Conservation (phyloP, 306 rosid species). For the Nissolia schottii region DNA sequence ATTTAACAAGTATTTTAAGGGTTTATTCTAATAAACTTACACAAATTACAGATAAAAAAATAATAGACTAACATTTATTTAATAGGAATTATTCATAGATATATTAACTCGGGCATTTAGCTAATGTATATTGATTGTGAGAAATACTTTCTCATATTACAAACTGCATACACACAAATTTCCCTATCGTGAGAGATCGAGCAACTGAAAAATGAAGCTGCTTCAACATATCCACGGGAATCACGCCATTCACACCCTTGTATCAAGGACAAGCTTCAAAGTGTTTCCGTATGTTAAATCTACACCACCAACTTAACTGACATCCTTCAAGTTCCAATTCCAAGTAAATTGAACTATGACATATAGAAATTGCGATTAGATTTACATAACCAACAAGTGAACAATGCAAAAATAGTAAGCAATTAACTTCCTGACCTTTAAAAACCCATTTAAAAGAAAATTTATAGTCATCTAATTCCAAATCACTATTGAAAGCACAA, state of each 20-base stretch:
- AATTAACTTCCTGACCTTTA: not conserved
- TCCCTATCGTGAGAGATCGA: too few species aligned
- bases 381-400: not conserved
- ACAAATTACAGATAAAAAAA: too few species aligned
- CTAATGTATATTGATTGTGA: too few species aligned
- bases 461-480: not conserved
- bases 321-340: slow-evolving; percentile 49
- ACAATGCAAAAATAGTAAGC: not conserved
- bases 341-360: slow-evolving; percentile 53
- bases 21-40: too few species aligned
- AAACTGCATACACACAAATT: too few species aligned
- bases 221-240: not conserved
- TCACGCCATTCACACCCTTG: too few species aligned
- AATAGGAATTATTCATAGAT: too few species aligned
- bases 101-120: too few species aligned
- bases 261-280: slow-evolving; percentile 22
- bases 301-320: not conserved
- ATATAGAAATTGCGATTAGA: not conserved
- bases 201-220: not conserved
- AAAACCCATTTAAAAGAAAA: not conserved
- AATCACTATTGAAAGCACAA: not conserved
- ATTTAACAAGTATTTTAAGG: too few species aligned
- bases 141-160: too few species aligned
- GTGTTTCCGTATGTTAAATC: not conserved
- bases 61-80: too few species aligned